Conservation (phyloP, 2,329 filamentous ascomycete species). For the Aureobasidium zeae region DNA sequence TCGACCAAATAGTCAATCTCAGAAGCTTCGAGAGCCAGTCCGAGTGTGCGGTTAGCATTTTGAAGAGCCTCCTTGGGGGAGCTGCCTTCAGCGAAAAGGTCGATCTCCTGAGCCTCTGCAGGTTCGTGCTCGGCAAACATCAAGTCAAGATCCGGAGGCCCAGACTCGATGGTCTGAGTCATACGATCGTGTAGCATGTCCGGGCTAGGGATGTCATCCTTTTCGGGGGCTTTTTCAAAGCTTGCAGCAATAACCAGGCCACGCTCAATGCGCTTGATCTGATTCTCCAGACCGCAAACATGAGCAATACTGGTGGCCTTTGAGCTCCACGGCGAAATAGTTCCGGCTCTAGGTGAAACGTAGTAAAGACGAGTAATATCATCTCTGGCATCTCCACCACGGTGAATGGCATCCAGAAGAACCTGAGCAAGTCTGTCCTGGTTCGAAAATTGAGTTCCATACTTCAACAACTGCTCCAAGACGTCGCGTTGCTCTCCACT, state of each 20-base stretch:
- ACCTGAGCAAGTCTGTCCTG: conserved; percentile 36
- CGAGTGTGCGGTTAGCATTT: conserved; percentile 73
- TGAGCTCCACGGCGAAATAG: conserved; percentile 92
- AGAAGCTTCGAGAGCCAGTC: conserved; percentile 74
- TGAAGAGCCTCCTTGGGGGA: conserved; percentile 64
- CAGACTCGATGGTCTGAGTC: conserved; percentile 70
- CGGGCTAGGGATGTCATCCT: conserved; percentile 48
- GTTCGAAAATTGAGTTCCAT: conserved; percentile 45
- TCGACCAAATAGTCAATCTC: conserved; percentile 95
- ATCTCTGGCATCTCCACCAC: conserved; percentile 42
- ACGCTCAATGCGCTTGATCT: conserved; percentile 72
- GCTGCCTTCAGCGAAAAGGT: conserved; percentile 41
- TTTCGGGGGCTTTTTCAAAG: conserved; percentile 43
- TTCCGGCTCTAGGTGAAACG: conserved; percentile 68
- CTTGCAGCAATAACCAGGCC: conserved; percentile 66
- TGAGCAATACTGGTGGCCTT: conserved; percentile 90
- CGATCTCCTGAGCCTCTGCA: conserved; percentile 35
- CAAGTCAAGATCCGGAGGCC: conserved; percentile 56
- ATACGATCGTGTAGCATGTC: conserved; percentile 85
- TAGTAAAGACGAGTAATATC: conserved; percentile 53
- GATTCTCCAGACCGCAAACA: conserved; percentile 70
- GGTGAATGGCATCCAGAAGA: conserved; percentile 39
- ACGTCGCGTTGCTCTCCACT: conserved; percentile 39
- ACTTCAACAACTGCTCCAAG: conserved; percentile 51
- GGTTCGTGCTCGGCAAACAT: conserved; percentile 70